Evolutionary conservation across 2,329 filamentous ascomycete genomes (phyloP).

Genomic region (Clarireedia monteithiana): DNA sequence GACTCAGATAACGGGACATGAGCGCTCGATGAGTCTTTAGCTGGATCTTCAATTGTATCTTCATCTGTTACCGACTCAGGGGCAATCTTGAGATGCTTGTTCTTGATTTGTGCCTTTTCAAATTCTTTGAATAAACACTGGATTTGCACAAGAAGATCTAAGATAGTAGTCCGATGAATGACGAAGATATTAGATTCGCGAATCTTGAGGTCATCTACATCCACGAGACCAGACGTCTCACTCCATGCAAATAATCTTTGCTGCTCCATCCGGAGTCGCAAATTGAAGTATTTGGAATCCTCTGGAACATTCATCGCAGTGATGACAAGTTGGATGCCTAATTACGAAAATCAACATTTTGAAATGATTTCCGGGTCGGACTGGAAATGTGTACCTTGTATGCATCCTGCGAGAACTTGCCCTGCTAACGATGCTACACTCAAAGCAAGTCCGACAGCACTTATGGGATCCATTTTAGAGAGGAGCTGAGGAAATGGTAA

Average conservation of each 20-base stretch:
- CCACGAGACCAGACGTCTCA: conserved; percentile 40
- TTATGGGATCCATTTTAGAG: conserved; percentile 25
- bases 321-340: conserved; percentile 40
- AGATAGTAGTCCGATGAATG: conserved; percentile 40
- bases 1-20: conserved; percentile 37
- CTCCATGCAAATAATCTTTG: conserved; percentile 43
- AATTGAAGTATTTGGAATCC: conserved; percentile 40
- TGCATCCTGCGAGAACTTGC: conserved; percentile 40
- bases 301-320: conserved; percentile 41
- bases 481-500: neutral
- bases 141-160: conserved; percentile 41
- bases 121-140: conserved; percentile 41
- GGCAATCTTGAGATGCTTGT: conserved; percentile 32
- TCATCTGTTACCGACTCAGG: conserved; percentile 27
- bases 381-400: conserved; percentile 30
- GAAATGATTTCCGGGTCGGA: neutral
- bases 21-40: conserved; percentile 37
- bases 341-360: conserved; percentile 7
- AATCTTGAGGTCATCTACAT: conserved; percentile 35
- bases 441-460: conserved; percentile 22
- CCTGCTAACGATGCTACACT: conserved; percentile 39
- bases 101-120: conserved; percentile 34
- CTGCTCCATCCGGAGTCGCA: conserved; percentile 43
- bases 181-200: conserved; percentile 41
- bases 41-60: conserved; percentile 27